Evolutionary conservation across 352 stramenopile species (phyloP), one percentile per base, ranked within the genome.

Genomic region (Globisporangium sylvaticum): DNA sequence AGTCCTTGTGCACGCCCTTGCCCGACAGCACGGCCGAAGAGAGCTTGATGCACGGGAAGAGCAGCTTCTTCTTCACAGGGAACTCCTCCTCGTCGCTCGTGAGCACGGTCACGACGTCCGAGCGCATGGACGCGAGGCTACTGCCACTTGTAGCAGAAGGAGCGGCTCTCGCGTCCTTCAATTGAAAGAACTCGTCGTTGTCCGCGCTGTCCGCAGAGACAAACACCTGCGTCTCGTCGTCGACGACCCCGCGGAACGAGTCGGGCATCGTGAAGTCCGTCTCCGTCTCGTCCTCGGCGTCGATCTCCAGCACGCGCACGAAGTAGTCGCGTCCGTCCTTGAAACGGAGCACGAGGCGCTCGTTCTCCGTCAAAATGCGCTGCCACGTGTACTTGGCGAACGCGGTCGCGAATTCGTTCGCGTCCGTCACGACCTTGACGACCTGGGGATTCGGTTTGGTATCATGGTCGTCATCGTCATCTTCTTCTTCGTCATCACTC

Each of bases 71-170:
- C 74, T 94, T 92, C 53, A 97, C 89, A 0, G 88, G 88, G 60
- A 97, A 97, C 70, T 91, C 84, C 58, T 97, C 90, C 24, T 92
- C 88, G 60, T 97, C 90, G 57, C 73, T 93, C 10, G 86, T 95
- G 2, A 82, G 32, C 25, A 96, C 88, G 3, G 84, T 79, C 15
- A 97, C 88, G 32, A 96, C 77, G 44, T 93, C 83, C 18, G 74
- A 78, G n/a, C 84, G 79, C 64, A 86, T 70, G 0, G 81, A 75
- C 20, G 72, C 52, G 7, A 87, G 70, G 44, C 72, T 59, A 8
- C 72, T 59, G 15, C 10, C 4, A 5, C 3, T 48, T 4, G 31
- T 76, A 25, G 74, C 64, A 48, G 73, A 25, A 0, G 59, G 50
- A 8, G 79, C 64, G 15, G 64, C 25, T 4, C 61, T 27, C 8